Base-by-base conservation (phyloP, 495 filamentous ascomycete genomes). In the Daldinia loculata region DNA sequence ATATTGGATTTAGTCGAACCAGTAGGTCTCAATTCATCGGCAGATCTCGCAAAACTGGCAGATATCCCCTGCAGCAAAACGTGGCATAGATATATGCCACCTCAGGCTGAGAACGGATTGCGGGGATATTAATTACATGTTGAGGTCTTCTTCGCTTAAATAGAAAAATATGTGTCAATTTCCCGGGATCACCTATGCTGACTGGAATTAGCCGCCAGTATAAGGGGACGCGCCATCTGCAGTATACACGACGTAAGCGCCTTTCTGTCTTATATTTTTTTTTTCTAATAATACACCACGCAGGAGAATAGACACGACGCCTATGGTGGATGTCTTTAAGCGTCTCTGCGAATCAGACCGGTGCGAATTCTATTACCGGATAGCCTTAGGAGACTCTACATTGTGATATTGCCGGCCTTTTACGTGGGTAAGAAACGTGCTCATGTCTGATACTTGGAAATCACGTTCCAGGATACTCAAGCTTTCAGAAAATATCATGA, bases 151-250 rank as follows among this genome's bases (percentile, higher is more conserved):
- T 26, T 19, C 41, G 51, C 51, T 48, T 59, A 55, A 71, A 67
- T 71, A 53, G 50, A 65, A 52, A 69, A 66, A 29, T 5, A 69
- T 69, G 70, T 69, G 70, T 72, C 70, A 72, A 72, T 69, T 51
- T 72, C 36, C 65, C 70, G 56, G 65, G 38, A 24, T 59, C 51
- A 48, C 34, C 36, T 14, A n/a, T 17, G 32, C 50, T 64, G 38
- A 19, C 30, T 62, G 27, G 61, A 69, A 72, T 72, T 72, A 72
- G 61, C 70, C 70, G 70, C 51, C 57, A 36, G 60, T 26, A 53
- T 62, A 52, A 66, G 17, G 17, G 17, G 48, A 59, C 27, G 3
- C 50, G 50, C 61, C 48, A n/a, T 48, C 41, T 53, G 4, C 53
- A 60, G 22, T 17, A 59, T 22, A 29, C n/a, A 26, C 52, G 58